phyloP scores from a whole-genome alignment of 345 rosid species.

The Cardiospermum halicacabum region DNA sequence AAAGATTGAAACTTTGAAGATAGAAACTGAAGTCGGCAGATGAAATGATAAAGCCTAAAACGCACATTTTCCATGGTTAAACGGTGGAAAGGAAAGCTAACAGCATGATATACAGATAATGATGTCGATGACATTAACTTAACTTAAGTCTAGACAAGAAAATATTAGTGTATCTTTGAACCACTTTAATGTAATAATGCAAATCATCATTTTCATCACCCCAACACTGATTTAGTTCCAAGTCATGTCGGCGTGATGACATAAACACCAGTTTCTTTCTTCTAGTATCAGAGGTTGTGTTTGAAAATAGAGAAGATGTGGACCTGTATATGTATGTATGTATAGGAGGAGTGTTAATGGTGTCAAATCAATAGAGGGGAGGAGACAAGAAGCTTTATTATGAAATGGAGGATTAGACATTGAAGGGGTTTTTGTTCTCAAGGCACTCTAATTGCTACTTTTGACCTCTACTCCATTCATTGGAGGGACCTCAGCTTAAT shows the following conservation, averaged over 20 bases:
- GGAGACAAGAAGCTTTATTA: slow-evolving; percentile 27
- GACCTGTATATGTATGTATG: background rate
- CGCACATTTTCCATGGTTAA: background rate
- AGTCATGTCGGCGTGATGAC: background rate
- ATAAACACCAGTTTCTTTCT: background rate
- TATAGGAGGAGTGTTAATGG: slow-evolving; percentile 1
- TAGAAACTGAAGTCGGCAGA: background rate
- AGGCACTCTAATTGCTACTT: slow-evolving; percentile 41
- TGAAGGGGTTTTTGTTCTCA: slow-evolving; percentile 27
- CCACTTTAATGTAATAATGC: background rate
- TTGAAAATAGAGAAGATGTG: background rate
- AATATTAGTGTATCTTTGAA: slow-evolving; percentile 5
- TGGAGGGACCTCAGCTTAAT: too few relatives aligned
- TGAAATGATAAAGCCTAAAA: background rate
- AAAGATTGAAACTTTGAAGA: too few relatives aligned
- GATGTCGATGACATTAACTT: background rate
- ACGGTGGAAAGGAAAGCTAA: too few relatives aligned
- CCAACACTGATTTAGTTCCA: background rate
- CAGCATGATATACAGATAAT: background rate
- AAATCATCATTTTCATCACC: background rate
- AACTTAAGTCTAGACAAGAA: background rate
- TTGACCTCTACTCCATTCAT: too few relatives aligned
- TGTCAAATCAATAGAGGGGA: slow-evolving; percentile 36
- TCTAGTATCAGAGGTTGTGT: too few relatives aligned
- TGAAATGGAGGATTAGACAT: slow-evolving; percentile 25